Evolutionary conservation across 2,329 filamentous ascomycete species (phyloP), one percentile per base, ranked within the genome.

Genomic region (Ophiostoma populinum): DNA sequence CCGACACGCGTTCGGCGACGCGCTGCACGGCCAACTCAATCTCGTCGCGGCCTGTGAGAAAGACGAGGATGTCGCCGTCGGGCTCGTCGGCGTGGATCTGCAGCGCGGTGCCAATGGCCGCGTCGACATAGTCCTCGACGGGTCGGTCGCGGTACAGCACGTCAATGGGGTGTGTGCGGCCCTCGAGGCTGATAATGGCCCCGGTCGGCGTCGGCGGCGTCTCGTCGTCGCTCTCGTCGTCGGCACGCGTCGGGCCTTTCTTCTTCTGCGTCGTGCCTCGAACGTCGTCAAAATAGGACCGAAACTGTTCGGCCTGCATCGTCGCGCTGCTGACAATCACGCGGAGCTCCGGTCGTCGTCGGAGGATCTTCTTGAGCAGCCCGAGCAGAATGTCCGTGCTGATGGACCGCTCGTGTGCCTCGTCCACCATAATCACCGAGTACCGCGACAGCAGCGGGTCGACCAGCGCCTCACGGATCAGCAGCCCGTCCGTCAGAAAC

Each of bases 361-460:
- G 82, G 36, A 73, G 61, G 34, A 98, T 87, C 54, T 95, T 95
- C 53, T 92, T 94, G 25, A 98, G 56, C 11, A 95, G 61, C 0
- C 90, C 87, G 4, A 98, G 67, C 7, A 95, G 63, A 10, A 98
- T 71, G 50, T 98, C 90, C 1, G 86, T 92, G 52, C 82, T 92
- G 40, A 95, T 68, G 32, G 85, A 93, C 36, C 90, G 68, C 55
- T 95, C 87, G 51, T 98, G 90, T 6, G 87, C 90, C 56, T 95
- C 87, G 51, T 98, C 90, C 7, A 98, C 80, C 83, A 98, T 94
- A 47, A 98, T 82, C 29, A 93, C 79, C 0, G 85, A 92, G 52
- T 98, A 98, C 9, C 83, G 70, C 15, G 81, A 90, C 24, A 98
- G 58, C 4, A 95, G 58, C 10, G 90, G 90, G 54, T 98, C 90